Evolutionary conservation across 2,329 filamentous ascomycete species (phyloP).

Genomic region (Alternaria tenuissima): DNA sequence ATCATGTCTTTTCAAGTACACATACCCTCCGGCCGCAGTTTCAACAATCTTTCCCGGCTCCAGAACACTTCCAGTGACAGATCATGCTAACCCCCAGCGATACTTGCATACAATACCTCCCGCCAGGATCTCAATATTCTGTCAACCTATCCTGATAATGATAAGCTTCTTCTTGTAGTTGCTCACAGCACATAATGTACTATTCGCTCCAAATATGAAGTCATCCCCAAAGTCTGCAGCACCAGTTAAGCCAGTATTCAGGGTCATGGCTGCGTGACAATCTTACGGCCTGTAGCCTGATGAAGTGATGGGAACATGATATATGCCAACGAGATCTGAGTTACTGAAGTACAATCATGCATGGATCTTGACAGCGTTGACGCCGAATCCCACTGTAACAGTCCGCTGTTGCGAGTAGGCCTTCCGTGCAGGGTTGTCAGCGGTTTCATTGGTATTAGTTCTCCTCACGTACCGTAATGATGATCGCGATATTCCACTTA

Average conservation of each 20-base stretch:
- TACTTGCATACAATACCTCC: neutral
- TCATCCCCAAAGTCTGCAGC: conserved; percentile 16
- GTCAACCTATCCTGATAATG: neutral
- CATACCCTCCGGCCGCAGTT: too few relatives aligned
- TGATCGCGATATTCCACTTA: too few relatives aligned
- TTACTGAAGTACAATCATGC: neutral
- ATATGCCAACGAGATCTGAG: neutral
- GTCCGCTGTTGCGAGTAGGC: neutral
- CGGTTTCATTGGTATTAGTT: neutral
- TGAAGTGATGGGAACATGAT: neutral
- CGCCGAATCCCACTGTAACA: neutral
- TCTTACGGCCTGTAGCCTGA: neutral
- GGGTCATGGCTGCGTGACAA: neutral
- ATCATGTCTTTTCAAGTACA: neutral
- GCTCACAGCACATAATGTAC: conserved; percentile 12
- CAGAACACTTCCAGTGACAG: conserved; percentile 1
- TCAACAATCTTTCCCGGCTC: too few relatives aligned
- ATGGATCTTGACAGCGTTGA: neutral
- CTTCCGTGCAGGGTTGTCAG: neutral
- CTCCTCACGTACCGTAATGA: too few relatives aligned
- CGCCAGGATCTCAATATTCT: neutral
- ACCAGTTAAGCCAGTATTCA: conserved; percentile 12
- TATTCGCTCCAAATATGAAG: conserved; percentile 8
- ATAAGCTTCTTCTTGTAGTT: conserved; percentile 14
- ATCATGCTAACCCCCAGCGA: neutral